A percentile compares a stretch with the other conserved stretches of the same genome.
These are phyloP conservation scores for Ogataea populi-albae DNA, from an alignment of 805 yeast species.

Conservation along the genomic window DNA sequence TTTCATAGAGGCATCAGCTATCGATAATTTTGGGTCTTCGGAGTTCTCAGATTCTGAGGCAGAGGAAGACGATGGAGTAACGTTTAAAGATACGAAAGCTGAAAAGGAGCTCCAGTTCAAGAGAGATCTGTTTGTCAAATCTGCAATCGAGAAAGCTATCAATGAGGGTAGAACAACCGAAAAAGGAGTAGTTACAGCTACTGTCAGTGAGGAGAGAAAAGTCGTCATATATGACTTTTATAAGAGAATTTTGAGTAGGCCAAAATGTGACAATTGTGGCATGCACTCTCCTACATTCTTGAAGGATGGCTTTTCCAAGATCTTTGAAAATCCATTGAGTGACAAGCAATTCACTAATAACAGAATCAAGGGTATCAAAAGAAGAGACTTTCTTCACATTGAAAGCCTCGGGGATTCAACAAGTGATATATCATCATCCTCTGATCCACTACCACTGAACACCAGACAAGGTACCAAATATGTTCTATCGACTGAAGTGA, in stretches of 20 bases:
- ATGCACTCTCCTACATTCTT: conserved; percentile 93
- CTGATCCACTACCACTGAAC: conserved; percentile 49
- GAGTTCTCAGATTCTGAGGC: conserved; percentile 43
- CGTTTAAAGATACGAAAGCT: conserved; percentile 24
- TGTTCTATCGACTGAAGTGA: conserved; percentile 82
- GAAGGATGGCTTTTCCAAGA: conserved; percentile 90
- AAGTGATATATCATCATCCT: conserved; percentile 22
- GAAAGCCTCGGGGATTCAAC: conserved; percentile 15
- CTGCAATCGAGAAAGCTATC: conserved; percentile 69
- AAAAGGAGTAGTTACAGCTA: conserved; percentile 74
- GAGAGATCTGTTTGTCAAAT: conserved; percentile 67
- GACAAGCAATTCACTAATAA: conserved; percentile 82
- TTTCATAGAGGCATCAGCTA: conserved; percentile 67
- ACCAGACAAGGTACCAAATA: conserved; percentile 80
- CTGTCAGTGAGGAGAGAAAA: conserved; percentile 86
- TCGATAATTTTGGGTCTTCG: conserved; percentile 59
- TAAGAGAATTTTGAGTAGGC: conserved; percentile 66
- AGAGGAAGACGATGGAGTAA: conserved; percentile 41
- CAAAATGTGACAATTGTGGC: conserved; percentile 93
- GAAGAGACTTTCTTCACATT: conserved; percentile 64
- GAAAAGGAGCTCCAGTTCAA: conserved; percentile 44
- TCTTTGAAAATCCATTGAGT: conserved; percentile 81
- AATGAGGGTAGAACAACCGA: conserved; percentile 69
- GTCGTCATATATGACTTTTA: conserved; percentile 67
- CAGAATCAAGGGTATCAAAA: conserved; percentile 71